Conservation (phyloP, 73 alveolate genomes). For the Tetrahymena elliotti region DNA sequence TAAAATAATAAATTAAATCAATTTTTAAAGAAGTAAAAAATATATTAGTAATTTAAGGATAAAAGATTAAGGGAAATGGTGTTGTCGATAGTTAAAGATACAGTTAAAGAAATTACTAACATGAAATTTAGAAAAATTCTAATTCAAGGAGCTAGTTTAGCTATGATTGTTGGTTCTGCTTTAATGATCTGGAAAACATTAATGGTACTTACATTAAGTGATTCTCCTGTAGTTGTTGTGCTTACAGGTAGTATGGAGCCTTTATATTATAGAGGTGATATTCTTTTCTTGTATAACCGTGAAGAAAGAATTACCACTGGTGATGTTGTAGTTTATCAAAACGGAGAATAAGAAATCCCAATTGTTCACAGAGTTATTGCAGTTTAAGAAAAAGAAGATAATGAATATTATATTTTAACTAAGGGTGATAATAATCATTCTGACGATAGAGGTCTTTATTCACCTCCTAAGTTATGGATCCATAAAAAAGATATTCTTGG, state of each 20-base stretch:
- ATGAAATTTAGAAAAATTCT: neutral
- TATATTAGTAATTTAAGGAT: neutral
- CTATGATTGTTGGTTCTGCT: slow-evolving; percentile 89
- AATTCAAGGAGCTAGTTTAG: slow-evolving; percentile 40
- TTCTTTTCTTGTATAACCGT: slow-evolving; percentile 70
- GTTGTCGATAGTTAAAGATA: neutral
- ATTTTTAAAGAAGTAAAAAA: neutral
- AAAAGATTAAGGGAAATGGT: neutral
- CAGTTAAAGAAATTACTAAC: neutral
- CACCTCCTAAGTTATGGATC: slow-evolving; percentile 78
- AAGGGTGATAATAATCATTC: slow-evolving; percentile 96
- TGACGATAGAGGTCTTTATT: slow-evolving; percentile 95
- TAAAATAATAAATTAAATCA: neutral
- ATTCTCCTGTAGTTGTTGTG: slow-evolving; percentile 95
- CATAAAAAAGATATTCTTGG: slow-evolving; percentile 79
- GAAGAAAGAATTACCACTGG: slow-evolving; percentile 71
- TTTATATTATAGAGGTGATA: slow-evolving; percentile 94
- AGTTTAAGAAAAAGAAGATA: slow-evolving; percentile 60
- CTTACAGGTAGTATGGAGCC: slow-evolving; percentile 96
- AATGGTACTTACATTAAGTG: slow-evolving; percentile 75
- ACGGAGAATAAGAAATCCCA: slow-evolving; percentile 83
- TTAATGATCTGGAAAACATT: slow-evolving; percentile 91
- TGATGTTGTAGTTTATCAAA: slow-evolving; percentile 90
- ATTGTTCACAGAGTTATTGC: slow-evolving; percentile 93
- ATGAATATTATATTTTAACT: slow-evolving; percentile 65